A percentile compares a stretch with the other conserved stretches of the same genome.
phyloP scores from a whole-genome alignment of 768 basidiomycete species.

The Thelephora aurantiotincta region DNA sequence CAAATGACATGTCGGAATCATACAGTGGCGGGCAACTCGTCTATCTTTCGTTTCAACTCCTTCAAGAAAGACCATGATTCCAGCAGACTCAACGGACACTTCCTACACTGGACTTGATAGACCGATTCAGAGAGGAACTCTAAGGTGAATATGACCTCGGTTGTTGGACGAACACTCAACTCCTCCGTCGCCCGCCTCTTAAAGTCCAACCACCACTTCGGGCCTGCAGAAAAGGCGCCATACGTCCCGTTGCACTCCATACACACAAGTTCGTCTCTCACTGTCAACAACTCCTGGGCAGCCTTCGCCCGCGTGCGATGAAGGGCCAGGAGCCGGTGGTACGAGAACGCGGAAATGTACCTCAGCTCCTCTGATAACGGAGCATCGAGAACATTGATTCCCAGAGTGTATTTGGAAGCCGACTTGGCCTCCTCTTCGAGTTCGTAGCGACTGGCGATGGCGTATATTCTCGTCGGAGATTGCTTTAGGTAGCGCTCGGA shows the following conservation, averaged over 20 bases:
- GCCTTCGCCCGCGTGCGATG: conserved; percentile 38
- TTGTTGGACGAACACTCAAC: conserved; percentile 37
- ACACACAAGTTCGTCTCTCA: conserved; percentile 41
- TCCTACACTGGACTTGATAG: conserved; percentile 35
- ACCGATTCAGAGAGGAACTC: conserved; percentile 42
- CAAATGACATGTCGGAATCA: conserved; percentile 11
- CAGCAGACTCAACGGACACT: conserved; percentile 56
- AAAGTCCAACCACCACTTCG: conserved; percentile 61
- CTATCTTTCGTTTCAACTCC: conserved; percentile 41
- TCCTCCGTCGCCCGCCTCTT: conserved; percentile 43
- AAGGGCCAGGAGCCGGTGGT: conserved; percentile 47
- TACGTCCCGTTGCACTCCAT: conserved; percentile 50
- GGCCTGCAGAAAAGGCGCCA: conserved; percentile 28
- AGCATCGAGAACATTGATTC: conserved; percentile 36
- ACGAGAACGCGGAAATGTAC: conserved; percentile 53
- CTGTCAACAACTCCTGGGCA: conserved; percentile 31
- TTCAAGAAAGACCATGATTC: conserved; percentile 43
- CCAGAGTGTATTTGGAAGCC: conserved; percentile 46
- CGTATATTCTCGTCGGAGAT: conserved; percentile 50
- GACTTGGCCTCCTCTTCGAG: conserved; percentile 47
- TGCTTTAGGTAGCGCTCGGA: conserved; percentile 31
- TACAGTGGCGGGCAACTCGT: conserved; percentile 32
- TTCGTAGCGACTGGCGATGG: conserved; percentile 52
- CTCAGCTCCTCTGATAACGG: conserved; percentile 48
- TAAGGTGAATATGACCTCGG: conserved; percentile 45